Conservation (phyloP, 768 basidiomycete species). For the Pleurotus cornucopiae region DNA sequence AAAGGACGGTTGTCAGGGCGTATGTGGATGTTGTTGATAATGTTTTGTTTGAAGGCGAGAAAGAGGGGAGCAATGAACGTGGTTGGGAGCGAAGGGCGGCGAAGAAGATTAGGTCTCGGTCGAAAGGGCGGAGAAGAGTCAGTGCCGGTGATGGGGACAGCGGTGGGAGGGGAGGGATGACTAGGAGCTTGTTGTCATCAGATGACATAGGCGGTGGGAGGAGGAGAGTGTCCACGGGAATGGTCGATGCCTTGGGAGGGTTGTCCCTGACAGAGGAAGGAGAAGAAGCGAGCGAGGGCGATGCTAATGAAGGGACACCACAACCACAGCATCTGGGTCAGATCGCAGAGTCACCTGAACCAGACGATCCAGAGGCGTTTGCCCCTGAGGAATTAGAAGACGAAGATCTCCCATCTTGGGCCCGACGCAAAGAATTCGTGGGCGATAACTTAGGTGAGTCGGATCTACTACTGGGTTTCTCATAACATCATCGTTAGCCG, state of each 20-base stretch:
- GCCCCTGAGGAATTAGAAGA: constrained; percentile 2
- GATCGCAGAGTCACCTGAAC: constrained; percentile 5
- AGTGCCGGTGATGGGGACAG: constrained; percentile 38
- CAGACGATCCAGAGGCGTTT: background rate
- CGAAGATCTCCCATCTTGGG: constrained; percentile 57
- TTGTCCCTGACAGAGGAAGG: constrained; percentile 36
- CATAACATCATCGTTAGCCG: background rate
- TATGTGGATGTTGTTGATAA: constrained; percentile 82
- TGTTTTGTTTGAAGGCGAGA: constrained; percentile 65
- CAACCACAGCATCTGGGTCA: background rate
- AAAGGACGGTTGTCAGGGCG: constrained; percentile 48
- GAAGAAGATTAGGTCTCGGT: constrained; percentile 20
- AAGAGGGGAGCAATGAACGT: constrained; percentile 35
- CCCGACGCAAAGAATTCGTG: constrained; percentile 50
- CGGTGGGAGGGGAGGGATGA: constrained; percentile 5
- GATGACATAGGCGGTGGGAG: constrained; percentile 24
- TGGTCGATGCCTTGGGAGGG: constrained; percentile 48
- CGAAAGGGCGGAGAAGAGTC: constrained; percentile 44
- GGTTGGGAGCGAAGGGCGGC: constrained; percentile 31
- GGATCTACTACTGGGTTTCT: too few relatives aligned
- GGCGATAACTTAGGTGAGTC: constrained; percentile 56
- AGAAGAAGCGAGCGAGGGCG: background rate
- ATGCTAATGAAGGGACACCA: too few relatives aligned
- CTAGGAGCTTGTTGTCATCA: constrained; percentile 16
- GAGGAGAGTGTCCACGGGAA: constrained; percentile 57